These are phyloP conservation scores for Akebia trifoliata DNA, from an alignment of 164 flowering plant genomes.

Conservation along the genomic window DNA sequence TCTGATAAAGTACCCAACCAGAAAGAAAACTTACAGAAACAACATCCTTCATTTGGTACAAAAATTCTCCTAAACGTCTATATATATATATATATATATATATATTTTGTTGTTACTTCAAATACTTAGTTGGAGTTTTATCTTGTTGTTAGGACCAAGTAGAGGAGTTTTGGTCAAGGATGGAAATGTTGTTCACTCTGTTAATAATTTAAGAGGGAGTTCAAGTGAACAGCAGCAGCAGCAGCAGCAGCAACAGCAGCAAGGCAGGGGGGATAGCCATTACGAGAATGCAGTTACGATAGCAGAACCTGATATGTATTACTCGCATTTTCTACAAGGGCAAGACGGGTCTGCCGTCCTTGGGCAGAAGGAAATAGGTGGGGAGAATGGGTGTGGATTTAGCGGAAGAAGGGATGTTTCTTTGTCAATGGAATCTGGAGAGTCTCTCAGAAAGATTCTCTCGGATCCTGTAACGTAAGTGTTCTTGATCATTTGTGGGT, in stretches of 20 bases:
- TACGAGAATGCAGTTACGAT: slow-evolving; percentile 45
- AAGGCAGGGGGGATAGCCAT: slow-evolving; percentile 27
- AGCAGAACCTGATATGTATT: slow-evolving; percentile 48
- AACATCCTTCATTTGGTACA: slow-evolving; percentile 42
- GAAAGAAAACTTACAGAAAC: slow-evolving; percentile 28
- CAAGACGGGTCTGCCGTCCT: slow-evolving; percentile 34
- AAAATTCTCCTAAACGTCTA: background rate
- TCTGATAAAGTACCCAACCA: slow-evolving; percentile 33
- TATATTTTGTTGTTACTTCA: background rate
- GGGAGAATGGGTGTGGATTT: slow-evolving; percentile 64
- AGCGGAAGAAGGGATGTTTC: slow-evolving; percentile 59
- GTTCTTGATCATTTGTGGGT: background rate
- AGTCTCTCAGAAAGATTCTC: slow-evolving; percentile 62
- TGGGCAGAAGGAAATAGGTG: slow-evolving; percentile 46
- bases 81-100: background rate
- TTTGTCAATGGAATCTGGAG: slow-evolving; percentile 48
- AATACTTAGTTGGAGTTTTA: background rate
- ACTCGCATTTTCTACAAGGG: slow-evolving; percentile 50
- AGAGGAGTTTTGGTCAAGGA: slow-evolving; percentile 43
- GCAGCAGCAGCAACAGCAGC: slow-evolving; percentile 32
- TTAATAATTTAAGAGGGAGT: slow-evolving; percentile 27
- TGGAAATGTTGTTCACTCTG: slow-evolving; percentile 22
- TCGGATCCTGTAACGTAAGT: slow-evolving; percentile 88
- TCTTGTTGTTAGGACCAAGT: slow-evolving; percentile 25
- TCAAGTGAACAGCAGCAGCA: slow-evolving; percentile 29